Base-by-base conservation (phyloP, 1,139 yeast genomes). In the Diutina mesorugosa region DNA sequence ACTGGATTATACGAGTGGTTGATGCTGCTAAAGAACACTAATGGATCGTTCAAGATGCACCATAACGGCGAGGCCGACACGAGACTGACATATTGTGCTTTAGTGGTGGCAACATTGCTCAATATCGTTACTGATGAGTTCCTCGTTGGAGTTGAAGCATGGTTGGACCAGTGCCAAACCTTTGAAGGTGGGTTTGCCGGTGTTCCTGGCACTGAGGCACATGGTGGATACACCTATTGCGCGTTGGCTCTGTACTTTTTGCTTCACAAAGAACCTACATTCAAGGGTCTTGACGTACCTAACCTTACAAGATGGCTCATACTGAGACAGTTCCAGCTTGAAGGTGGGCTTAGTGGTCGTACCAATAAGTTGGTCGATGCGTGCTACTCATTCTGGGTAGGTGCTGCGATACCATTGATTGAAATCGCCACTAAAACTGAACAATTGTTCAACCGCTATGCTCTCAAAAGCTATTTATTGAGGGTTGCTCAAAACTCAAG, bases 101-200 rank as follows among this genome's bases (percentile, higher is more conserved):
- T 95, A 18, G 81, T 84, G n/a, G 76, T 86, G 6, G 90, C 95
- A 0, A 76, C 87, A 0, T 64, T 91, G 58, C 75, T 91, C 48
- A 76, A 81, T 60, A 74, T 90, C 1, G 56, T 83, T 47, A 85
- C 90, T 0, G 81, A 79, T 0, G 87, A 86, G 59, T 69, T 93
- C n/a, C 62, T 70, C 0, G 71, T 71, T 14, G 81, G 80, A 12
- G 77, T 83, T 0, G 73, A 74, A 1, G 78, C 76, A 10, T 93
- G 91, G 84, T 63, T 93, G n/a, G 63, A 72, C 0, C 62, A 66
- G 10, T 90, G 97, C 63, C 99, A 93, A 68, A 87, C 95, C 0
- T 91, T 80, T 68, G 99, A 95, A 70, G 99, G 99, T 29, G 99
- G 99, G 0, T 88, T 91, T 70, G 88, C 93, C 1, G 96, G 95